A percentile compares a stretch with the other conserved stretches of the same genome.
These are phyloP conservation scores for Exophiala aquamarina DNA, from an alignment of 2,329 filamentous ascomycete species.

Conservation along the genomic window DNA sequence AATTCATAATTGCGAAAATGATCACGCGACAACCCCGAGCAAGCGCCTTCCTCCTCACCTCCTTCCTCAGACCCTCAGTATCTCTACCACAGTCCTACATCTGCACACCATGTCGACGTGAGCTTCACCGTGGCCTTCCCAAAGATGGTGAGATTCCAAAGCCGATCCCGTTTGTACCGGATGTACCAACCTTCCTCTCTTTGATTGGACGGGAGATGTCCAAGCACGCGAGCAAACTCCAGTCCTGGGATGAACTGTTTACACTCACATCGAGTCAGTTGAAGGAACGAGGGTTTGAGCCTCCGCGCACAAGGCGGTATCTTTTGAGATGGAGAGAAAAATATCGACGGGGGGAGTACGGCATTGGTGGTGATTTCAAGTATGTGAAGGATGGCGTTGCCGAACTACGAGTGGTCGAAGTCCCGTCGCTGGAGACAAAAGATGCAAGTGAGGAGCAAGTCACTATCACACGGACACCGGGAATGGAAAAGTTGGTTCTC, in stretches of 20 bases:
- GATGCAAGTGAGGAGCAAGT: conserved; percentile 33
- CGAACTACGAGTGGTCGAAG: conserved; percentile 59
- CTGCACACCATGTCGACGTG: conserved; percentile 25
- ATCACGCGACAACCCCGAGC: conserved; percentile 12
- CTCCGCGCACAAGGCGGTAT: conserved; percentile 77
- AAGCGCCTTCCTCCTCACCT: conserved; percentile 14
- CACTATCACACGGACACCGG: conserved; percentile 49
- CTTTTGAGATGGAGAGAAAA: conserved; percentile 84
- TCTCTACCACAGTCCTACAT: conserved; percentile 15
- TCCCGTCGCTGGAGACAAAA: conserved; percentile 40
- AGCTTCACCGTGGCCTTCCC: conserved; percentile 19
- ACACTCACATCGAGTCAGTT: conserved; percentile 74
- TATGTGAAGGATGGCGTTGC: conserved; percentile 66
- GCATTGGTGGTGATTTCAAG: conserved; percentile 78
- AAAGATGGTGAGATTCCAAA: conserved; percentile 52
- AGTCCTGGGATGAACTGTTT: conserved; percentile 89
- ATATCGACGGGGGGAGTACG: conserved; percentile 74
- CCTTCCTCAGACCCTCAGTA: conserved; percentile 23
- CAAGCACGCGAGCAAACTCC: conserved; percentile 81
- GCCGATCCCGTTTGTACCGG: conserved; percentile 61
- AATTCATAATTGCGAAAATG: conserved; percentile 8
- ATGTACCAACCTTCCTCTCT: conserved; percentile 74
- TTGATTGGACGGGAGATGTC: conserved; percentile 86
- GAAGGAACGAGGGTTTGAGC: conserved; percentile 81
- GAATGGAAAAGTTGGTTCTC: conserved; percentile 59